Evolutionary conservation across 805 yeast species (phyloP).

Genomic region (Saturnispora mendoncae): DNA sequence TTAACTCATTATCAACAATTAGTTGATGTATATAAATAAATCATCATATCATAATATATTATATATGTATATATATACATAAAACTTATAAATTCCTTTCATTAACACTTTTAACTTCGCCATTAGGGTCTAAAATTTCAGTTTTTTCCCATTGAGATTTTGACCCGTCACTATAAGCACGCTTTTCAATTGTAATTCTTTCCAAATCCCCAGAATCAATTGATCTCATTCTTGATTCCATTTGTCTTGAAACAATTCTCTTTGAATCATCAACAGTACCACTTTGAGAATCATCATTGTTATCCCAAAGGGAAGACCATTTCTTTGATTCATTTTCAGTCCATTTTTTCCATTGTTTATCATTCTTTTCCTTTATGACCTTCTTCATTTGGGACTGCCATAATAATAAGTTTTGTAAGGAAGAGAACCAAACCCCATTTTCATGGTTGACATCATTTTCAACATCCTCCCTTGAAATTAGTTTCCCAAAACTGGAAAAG

Average conservation of each 20-base stretch:
- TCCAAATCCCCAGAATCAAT: constrained; percentile 37
- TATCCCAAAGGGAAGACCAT: constrained; percentile 17
- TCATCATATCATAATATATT: not conserved
- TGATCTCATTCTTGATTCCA: constrained; percentile 29
- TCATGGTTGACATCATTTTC: constrained; percentile 27
- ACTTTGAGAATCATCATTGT: constrained; percentile 11
- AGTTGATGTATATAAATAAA: constrained; percentile 4
- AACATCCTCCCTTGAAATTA: constrained; percentile 52
- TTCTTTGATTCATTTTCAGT: constrained; percentile 20
- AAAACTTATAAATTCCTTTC: constrained; percentile 2
- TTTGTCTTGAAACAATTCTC: constrained; percentile 30
- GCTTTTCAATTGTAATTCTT: constrained; percentile 18
- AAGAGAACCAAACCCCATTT: constrained; percentile 54
- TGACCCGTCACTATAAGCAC: constrained; percentile 11
- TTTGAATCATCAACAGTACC: constrained; percentile 9
- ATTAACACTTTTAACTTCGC: constrained; percentile 8
- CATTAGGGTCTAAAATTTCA: constrained; percentile 11
- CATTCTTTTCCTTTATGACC: constrained; percentile 33
- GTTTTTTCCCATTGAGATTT: constrained; percentile 8
- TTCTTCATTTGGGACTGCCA: constrained; percentile 56
- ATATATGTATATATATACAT: not conserved
- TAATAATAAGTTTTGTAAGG: constrained; percentile 52
- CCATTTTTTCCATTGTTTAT: constrained; percentile 19
- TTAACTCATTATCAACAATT: constrained; percentile 4
- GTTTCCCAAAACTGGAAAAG: constrained; percentile 17